Evolutionary conservation across 2,329 filamentous ascomycete species (phyloP), one percentile per base, ranked within the genome.

Genomic region (Fusarium sp.): DNA sequence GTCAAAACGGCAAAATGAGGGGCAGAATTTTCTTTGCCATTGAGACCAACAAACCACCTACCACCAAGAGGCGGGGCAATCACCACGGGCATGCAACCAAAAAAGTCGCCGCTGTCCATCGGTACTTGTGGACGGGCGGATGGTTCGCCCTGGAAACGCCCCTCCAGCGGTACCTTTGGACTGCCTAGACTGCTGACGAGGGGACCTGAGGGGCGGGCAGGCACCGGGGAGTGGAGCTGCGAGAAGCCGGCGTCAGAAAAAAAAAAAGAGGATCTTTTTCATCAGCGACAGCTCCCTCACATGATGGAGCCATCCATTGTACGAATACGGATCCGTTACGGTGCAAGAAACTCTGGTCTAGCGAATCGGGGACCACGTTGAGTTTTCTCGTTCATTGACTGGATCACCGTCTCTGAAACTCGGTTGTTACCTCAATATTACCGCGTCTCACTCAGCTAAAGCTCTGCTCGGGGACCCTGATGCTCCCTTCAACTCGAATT

Each of bases 1-100:
- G 76, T 79, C 78, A 78, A 73, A 52, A 70, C 47, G 65, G 74
- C 72, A 78, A 76, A 78, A 79, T 74, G 75, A 78, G 77, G 79
- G 76, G 76, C 72, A 79, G 78, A 80, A 74, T 78, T 78, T 80
- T 75, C 72, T 70, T 47, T 50, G 35, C 67, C 71, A 74, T 68
- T 74, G 66, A 74, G 54, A 61, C 35, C 38, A 62, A 66, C 47
- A 52, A 52, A 31, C 27, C 40, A 45, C 20, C 33, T 36, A 16
- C 33, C 13, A 36, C 40, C 45, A 74, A 71, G 59, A 52, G 71
- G 70, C 71, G 71, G 70, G 71, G 71, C 71, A 71, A 40, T n/a
- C 27, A 65, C 52, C 54, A 47, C 42, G 42, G 42, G 42, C 42
- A 47, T 47, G 42, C 22, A 64, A 54, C n/a, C 45, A 56, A 45